Percentiles rank a stretch among this genome's conserved stretches.
phyloP scores from a whole-genome alignment of 2,329 filamentous ascomycete genomes.

The Pyrenophora tritici-repentis region DNA sequence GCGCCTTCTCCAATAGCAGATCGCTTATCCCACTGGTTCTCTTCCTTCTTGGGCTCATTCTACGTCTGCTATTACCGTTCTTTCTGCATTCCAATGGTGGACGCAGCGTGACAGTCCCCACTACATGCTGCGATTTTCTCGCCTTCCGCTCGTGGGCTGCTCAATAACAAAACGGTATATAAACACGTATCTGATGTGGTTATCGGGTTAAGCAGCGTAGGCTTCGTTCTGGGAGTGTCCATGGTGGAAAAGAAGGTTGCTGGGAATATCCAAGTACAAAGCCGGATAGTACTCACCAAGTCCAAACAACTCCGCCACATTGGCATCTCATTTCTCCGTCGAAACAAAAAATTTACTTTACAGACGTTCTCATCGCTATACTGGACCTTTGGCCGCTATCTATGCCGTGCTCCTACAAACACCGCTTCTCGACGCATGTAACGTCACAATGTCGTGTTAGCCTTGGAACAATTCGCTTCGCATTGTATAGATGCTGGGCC shows the following conservation, averaged over 20 bases:
- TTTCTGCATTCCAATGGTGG: too few relatives aligned
- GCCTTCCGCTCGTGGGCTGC: constrained; percentile 63
- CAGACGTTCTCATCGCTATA: constrained; percentile 51
- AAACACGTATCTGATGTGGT: constrained; percentile 63
- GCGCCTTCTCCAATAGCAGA: constrained; percentile 59
- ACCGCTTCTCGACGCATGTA: too few relatives aligned
- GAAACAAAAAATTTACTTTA: constrained; percentile 47
- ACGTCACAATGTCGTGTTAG: too few relatives aligned
- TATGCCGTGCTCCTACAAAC: too few relatives aligned
- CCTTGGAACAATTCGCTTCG: too few relatives aligned
- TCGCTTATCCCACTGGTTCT: constrained; percentile 61
- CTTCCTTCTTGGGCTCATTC: constrained; percentile 61
- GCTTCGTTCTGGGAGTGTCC: constrained; percentile 64
- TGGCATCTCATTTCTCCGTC: constrained; percentile 37
- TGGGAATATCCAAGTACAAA: constrained; percentile 44
- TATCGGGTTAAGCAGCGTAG: constrained; percentile 59
- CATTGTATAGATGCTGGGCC: too few relatives aligned
- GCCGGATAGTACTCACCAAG: constrained; percentile 18
- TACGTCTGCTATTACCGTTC: constrained; percentile 59
- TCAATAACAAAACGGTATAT: constrained; percentile 65
- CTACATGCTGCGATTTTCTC: constrained; percentile 59
- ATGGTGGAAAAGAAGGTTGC: constrained; percentile 68
- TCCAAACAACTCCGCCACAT: constrained; percentile 21
- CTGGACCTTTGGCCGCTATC: too few relatives aligned
- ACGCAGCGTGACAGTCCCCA: constrained; percentile 54